A percentile compares a stretch with the other conserved stretches of the same genome.
Conservation (phyloP, 768 basidiomycete species). For the Boletus rufocinnamomeus region DNA sequence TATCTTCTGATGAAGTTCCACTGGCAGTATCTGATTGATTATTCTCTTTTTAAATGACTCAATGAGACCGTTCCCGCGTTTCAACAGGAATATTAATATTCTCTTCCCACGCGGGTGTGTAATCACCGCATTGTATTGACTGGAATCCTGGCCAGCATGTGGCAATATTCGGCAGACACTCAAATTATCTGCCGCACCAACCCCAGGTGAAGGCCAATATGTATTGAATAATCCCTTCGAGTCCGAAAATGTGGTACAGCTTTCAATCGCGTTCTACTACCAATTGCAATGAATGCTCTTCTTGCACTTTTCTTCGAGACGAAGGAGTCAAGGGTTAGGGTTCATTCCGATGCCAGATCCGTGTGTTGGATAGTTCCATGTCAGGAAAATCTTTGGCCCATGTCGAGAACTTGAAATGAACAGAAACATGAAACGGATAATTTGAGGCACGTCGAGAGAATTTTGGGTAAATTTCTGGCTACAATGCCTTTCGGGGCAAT, state of each 20-base stretch:
- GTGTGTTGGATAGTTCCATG: not conserved
- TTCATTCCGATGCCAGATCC: not conserved
- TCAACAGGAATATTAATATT: not conserved
- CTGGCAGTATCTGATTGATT: not conserved
- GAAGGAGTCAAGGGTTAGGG: not conserved
- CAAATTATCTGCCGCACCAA: not conserved
- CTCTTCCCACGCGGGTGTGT: not conserved
- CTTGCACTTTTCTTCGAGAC: not conserved
- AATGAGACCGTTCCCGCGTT: not conserved
- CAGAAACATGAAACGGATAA: not conserved
- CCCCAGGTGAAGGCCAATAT: not conserved
- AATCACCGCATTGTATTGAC: not conserved
- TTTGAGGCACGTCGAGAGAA: not conserved
- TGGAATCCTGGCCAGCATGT: not conserved
- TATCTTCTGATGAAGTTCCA: not conserved
- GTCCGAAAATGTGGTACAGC: not conserved
- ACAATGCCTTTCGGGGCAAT: not conserved
- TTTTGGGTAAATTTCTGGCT: not conserved
- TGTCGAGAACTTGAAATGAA: not conserved
- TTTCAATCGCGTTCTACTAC: not conserved
- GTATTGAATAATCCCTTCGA: not conserved
- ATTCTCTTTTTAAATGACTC: not conserved
- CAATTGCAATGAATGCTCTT: not conserved
- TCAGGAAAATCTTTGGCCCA: not conserved
- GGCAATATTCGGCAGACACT: not conserved